phyloP scores from a whole-genome alignment of 2,329 filamentous ascomycete species.

The Aspergillus chevalieri region DNA sequence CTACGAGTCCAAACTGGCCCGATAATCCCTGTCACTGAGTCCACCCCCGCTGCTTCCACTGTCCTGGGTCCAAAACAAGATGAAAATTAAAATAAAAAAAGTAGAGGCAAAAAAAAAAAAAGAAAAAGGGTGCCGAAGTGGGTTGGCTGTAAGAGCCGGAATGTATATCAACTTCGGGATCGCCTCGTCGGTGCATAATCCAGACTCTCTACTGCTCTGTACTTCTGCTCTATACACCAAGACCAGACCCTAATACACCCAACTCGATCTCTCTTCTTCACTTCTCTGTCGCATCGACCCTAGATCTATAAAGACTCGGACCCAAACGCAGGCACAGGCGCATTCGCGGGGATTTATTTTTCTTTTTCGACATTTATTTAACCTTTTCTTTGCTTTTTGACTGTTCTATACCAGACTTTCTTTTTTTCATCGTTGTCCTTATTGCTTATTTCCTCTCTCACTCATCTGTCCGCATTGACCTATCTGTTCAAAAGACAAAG shows the following conservation, averaged over 20 bases:
- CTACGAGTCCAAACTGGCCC: slow-evolving; percentile 6
- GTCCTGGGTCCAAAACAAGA: slow-evolving; percentile 14
- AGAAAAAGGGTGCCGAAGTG: not conserved
- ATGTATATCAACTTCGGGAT: slow-evolving; percentile 28
- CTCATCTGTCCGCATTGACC: no score
- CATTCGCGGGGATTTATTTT: not conserved
- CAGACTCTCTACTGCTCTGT: not conserved
- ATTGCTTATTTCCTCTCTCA: not conserved
- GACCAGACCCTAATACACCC: not conserved
- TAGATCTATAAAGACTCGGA: not conserved
- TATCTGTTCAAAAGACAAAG: no score
- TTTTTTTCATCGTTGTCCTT: not conserved
- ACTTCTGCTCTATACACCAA: not conserved
- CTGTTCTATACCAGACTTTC: not conserved
- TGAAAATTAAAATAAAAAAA: slow-evolving; percentile 3
- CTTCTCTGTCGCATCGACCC: not conserved
- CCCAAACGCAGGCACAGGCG: not conserved
- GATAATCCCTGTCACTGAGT: slow-evolving; percentile 13
- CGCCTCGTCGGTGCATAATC: slow-evolving; percentile 10
- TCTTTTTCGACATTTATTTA: not conserved
- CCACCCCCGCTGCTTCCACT: slow-evolving; percentile 22
- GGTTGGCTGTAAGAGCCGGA: not conserved
- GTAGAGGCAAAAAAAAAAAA: not conserved
- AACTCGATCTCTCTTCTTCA: not conserved
- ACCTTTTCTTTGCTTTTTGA: not conserved